These are phyloP conservation scores for Psilocybe tampanensis DNA, from an alignment of 768 basidiomycete species.

Conservation along the genomic window DNA sequence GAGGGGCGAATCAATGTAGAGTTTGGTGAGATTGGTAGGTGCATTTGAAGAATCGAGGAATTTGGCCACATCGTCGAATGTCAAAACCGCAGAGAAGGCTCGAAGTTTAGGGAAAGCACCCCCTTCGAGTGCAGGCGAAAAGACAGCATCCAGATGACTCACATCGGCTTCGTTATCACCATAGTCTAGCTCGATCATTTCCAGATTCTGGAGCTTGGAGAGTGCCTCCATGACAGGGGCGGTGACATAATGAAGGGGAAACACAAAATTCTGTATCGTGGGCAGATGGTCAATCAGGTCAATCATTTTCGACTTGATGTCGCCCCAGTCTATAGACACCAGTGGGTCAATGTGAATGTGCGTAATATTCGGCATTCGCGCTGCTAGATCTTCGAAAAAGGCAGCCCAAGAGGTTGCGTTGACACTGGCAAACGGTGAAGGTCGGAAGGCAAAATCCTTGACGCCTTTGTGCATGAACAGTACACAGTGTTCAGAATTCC, in stretches of 20 bases:
- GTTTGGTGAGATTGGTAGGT: slow-evolving; percentile 47
- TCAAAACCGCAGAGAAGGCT: slow-evolving; percentile 52
- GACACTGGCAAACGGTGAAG: slow-evolving; percentile 25
- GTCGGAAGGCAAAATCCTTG: slow-evolving; percentile 34
- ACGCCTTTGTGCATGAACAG: slow-evolving; percentile 63
- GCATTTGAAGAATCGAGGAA: slow-evolving; percentile 48
- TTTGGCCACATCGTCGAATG: slow-evolving; percentile 42
- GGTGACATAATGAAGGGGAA: slow-evolving; percentile 57
- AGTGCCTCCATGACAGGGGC: slow-evolving; percentile 45
- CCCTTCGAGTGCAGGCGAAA: slow-evolving; percentile 44
- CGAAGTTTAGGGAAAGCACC: slow-evolving; percentile 56
- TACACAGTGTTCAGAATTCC: slow-evolving; percentile 32
- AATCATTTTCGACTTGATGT: slow-evolving; percentile 42
- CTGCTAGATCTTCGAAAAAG: slow-evolving; percentile 33
- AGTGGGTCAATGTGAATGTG: slow-evolving; percentile 47
- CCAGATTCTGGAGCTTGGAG: slow-evolving; percentile 45
- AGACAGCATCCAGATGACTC: slow-evolving; percentile 43
- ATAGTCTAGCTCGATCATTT: slow-evolving; percentile 56
- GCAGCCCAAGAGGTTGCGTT: slow-evolving; percentile 17
- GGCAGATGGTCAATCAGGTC: slow-evolving; percentile 41
- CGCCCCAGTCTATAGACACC: slow-evolving; percentile 38
- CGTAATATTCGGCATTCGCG: slow-evolving; percentile 54
- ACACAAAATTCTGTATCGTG: slow-evolving; percentile 47
- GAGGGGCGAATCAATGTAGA: slow-evolving; percentile 53
- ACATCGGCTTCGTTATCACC: slow-evolving; percentile 49